Conservation (phyloP, 2,329 filamentous ascomycete species). For the Lachnellula hyalina region DNA sequence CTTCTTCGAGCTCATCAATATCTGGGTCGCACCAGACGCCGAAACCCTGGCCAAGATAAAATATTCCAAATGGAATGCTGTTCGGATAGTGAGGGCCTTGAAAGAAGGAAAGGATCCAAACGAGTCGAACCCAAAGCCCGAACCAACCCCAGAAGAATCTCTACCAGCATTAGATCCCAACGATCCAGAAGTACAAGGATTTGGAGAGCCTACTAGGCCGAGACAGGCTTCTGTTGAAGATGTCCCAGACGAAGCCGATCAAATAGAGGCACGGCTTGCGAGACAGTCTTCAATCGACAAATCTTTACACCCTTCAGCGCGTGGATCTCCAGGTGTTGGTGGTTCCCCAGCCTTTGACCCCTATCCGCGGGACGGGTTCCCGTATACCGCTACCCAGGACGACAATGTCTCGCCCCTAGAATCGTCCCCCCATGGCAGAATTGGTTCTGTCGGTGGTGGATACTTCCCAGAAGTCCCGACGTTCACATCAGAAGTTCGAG, state of each 20-base stretch:
- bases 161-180: slow-evolving; percentile 51
- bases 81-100: slow-evolving; percentile 84
- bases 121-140: slow-evolving; percentile 70
- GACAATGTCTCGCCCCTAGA: slow-evolving; percentile 49
- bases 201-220: slow-evolving; percentile 41
- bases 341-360: slow-evolving; percentile 31
- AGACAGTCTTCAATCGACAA: slow-evolving; percentile 44
- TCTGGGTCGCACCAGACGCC: slow-evolving; percentile 72
- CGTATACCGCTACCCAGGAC: slow-evolving; percentile 28
- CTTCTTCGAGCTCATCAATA: slow-evolving; percentile 80
- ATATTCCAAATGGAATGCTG: slow-evolving; percentile 92
- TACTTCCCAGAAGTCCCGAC: slow-evolving; percentile 50
- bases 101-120: slow-evolving; percentile 92
- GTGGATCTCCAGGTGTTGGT: slow-evolving; percentile 17
- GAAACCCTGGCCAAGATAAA: slow-evolving; percentile 85
- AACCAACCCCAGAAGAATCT: slow-evolving; percentile 42
- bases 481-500: slow-evolving; percentile 25
- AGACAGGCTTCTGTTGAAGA: slow-evolving; percentile 45
- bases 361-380: slow-evolving; percentile 28
- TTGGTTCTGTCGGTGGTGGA: slow-evolving; percentile 48
- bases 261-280: slow-evolving; percentile 39
- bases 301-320: slow-evolving; percentile 40
- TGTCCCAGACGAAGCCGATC: slow-evolving; percentile 50
- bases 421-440: slow-evolving; percentile 37
- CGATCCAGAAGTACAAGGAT: slow-evolving; percentile 58